Percentiles rank a stretch among this genome's conserved stretches.
phyloP scores from a whole-genome alignment of 257 asterid species.

The Lithospermum erythrorhizon region DNA sequence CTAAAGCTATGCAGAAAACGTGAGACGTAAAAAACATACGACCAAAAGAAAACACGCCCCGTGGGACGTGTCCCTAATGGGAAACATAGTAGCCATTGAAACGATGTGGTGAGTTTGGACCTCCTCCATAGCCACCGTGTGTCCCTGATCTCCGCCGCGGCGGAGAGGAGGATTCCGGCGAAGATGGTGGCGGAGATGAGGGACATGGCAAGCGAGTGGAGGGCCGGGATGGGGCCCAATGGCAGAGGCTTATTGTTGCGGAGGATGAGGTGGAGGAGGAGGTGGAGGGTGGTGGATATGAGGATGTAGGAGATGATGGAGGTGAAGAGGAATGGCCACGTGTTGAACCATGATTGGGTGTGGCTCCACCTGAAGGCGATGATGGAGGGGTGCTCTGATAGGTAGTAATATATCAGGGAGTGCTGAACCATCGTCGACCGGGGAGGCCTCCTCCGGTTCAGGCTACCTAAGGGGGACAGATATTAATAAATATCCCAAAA shows the following conservation, averaged over 20 bases:
- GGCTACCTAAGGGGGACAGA: too few species aligned
- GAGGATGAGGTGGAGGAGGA: conserved; percentile 34
- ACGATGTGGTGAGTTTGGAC: conserved; percentile 41
- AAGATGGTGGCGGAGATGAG: conserved; percentile 59
- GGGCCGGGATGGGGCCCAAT: conserved; percentile 66
- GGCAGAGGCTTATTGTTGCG: conserved; percentile 48
- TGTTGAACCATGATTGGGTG: conserved; percentile 61
- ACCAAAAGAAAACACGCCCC: conserved; percentile 93
- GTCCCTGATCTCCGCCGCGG: conserved; percentile 77
- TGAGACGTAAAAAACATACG: conserved; percentile 64
- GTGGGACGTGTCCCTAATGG: conserved; percentile 85
- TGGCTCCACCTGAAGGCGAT: conserved; percentile 74
- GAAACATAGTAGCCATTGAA: conserved; percentile 81
- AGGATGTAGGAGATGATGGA: conserved; percentile 48
- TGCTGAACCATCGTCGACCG: conserved; percentile 3
- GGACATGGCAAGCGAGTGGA: conserved; percentile 69
- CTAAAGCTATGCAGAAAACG: conserved; percentile 68
- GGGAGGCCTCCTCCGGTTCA: not conserved
- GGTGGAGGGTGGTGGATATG: conserved; percentile 42
- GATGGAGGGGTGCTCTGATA: conserved; percentile 74
- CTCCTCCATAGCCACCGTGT: conserved; percentile 80
- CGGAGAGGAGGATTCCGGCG: conserved; percentile 63
- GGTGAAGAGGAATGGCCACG: conserved; percentile 66
- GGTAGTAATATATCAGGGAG: conserved; percentile 37
- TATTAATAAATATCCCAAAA: too few species aligned